Evolutionary conservation across 805 yeast species (phyloP).

Genomic region (Candida lessepsii): DNA sequence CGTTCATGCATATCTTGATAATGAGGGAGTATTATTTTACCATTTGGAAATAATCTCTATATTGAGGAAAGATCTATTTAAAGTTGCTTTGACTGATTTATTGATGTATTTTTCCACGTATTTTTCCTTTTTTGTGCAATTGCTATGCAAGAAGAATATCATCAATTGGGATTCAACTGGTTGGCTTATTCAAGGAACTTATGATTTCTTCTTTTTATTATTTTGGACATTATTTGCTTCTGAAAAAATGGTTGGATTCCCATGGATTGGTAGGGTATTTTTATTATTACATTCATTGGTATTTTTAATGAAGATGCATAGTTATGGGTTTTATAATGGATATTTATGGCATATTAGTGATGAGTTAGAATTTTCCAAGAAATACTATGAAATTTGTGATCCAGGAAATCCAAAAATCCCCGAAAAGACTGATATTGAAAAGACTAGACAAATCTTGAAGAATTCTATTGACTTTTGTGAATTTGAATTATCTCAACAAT

Average conservation of each 20-base stretch:
- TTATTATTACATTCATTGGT: conserved; percentile 82
- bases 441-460: conserved; percentile 27
- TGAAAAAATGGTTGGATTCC: conserved; percentile 45
- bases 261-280: conserved; percentile 92
- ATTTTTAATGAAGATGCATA: conserved; percentile 91
- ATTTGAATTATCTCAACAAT: conserved; percentile 66
- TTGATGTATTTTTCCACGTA: conserved; percentile 71
- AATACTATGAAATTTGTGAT: conserved; percentile 41
- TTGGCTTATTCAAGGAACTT: conserved; percentile 53
- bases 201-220: conserved; percentile 53
- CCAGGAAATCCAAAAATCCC: conserved; percentile 20
- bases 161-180: conserved; percentile 68
- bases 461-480: conserved; percentile 66
- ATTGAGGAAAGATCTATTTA: conserved; percentile 58
- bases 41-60: conserved; percentile 56
- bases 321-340: conserved; percentile 89
- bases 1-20: conserved; percentile 48
- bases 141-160: conserved; percentile 40
- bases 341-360: conserved; percentile 67
- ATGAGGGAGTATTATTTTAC: conserved; percentile 39
- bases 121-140: conserved; percentile 59
- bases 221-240: conserved; percentile 60
- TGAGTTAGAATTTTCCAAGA: conserved; percentile 53
- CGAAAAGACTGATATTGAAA: conserved; percentile 26
- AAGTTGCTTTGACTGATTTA: conserved; percentile 73